These are phyloP conservation scores for Emmonsiellopsis sp. DNA, from an alignment of 2,329 filamentous ascomycete genomes.

Conservation along the genomic window DNA sequence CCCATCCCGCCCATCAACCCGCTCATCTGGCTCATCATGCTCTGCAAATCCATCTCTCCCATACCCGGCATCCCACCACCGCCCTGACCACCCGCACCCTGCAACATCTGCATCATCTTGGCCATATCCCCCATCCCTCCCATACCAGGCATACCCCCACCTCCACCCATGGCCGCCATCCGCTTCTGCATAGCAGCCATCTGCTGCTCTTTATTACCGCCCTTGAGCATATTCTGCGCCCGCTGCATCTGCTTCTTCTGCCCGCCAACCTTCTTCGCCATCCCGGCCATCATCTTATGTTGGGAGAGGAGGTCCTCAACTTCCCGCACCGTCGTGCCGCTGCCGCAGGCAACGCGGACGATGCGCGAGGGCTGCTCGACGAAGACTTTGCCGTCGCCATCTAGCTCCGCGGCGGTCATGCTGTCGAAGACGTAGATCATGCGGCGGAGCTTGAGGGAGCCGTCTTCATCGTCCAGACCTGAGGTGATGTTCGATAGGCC, in stretches of 20 bases:
- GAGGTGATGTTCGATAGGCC: slow-evolving; percentile 90
- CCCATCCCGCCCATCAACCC: slow-evolving; percentile 45
- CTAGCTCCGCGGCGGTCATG: slow-evolving; percentile 93
- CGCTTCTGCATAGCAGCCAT: slow-evolving; percentile 96
- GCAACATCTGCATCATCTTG: slow-evolving; percentile 95
- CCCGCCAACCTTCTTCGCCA: slow-evolving; percentile 98
- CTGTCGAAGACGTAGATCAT: slow-evolving; percentile 99
- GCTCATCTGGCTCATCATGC: slow-evolving; percentile 70
- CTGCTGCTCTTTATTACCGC: slow-evolving; percentile 85
- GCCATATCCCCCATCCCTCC: slow-evolving; percentile 73
- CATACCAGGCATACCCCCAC: slow-evolving; percentile 50
- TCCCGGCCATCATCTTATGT: slow-evolving; percentile 96
- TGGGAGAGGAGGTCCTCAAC: slow-evolving; percentile 97
- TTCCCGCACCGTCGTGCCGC: slow-evolving; percentile 81
- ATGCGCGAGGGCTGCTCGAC: slow-evolving; percentile 86
- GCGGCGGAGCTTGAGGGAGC: slow-evolving; percentile 82
- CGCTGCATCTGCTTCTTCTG: slow-evolving; percentile 97
- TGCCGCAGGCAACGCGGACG: slow-evolving; percentile 82
- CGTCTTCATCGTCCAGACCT: slow-evolving; percentile 94
- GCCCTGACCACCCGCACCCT: slow-evolving; percentile 61
- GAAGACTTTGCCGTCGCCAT: slow-evolving; percentile 90
- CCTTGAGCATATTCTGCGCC: slow-evolving; percentile 82
- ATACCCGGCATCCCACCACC: slow-evolving; percentile 51
- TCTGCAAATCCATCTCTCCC: slow-evolving; percentile 53
- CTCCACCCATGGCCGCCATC: slow-evolving; percentile 83